Evolutionary conservation across 345 rosid genomes (phyloP), one percentile per base, ranked within the genome.

Genomic region (Garcia nutans): DNA sequence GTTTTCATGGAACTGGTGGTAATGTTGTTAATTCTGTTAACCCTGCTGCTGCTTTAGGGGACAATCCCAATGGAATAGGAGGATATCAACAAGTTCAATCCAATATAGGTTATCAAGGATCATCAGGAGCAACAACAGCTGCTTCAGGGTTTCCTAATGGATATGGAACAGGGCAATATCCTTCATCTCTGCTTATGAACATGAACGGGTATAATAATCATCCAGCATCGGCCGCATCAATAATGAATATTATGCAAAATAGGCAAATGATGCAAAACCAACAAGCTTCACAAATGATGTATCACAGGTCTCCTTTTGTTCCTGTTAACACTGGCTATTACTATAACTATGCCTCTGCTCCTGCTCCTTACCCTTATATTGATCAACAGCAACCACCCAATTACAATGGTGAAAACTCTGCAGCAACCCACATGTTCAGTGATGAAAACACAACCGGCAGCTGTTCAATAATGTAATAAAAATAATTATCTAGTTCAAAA

Each of bases 301-400:
- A 90, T 59, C 88, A 90, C 73, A 83, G 92, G 72, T 81, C 94
- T 9, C 83, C 88, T 10, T 72, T 79, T 57, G 79, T 81, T 66
- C 94, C 77, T 64, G 80, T 90, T 0, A 88, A 61, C 84, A 90
- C 91, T 54, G 94, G 91, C 63, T 92, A 90, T 77, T 87, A 79
- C 71, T 84, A 84, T 74, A 84, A 83, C 68, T 78, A 84, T 59
- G 76, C 70, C 49, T 5, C 87, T 10, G 76, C 76, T 58, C 86
- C 89, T 66, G 74, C 70, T 42, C 87, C 87, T 10, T 77, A 77
- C 73, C 23, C 81, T 15, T 84, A 81, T 72, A 71, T 84, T 81
- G 82, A 85, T 33, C 80, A 70, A 47, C 80, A 70, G 63, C 73
- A 10, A 10, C 44, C 20, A n/a, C 45, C 83, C 63, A 66, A 77